phyloP scores from a whole-genome alignment of 768 basidiomycete species.

The Exidia glandulosa region DNA sequence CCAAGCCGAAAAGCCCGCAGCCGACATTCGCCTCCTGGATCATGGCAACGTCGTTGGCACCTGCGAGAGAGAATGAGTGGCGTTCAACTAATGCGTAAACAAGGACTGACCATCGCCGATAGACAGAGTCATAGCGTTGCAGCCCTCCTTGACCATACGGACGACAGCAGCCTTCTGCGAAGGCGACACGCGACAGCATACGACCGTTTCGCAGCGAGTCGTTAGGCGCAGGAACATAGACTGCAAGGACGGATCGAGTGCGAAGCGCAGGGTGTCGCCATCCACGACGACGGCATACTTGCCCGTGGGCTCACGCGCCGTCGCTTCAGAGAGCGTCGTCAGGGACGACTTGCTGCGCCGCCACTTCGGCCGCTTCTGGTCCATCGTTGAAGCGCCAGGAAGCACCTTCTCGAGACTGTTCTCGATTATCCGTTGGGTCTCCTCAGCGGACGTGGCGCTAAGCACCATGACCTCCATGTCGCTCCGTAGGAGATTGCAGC shows the following conservation, averaged over 20 bases:
- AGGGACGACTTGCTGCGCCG: constrained; percentile 31
- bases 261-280: constrained; percentile 81
- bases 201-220: constrained; percentile 97
- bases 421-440: constrained; percentile 77
- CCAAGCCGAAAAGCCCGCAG: constrained; percentile 84
- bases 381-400: not conserved
- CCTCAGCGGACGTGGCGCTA: constrained; percentile 67
- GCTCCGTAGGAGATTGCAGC: constrained; percentile 86
- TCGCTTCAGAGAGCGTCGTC: constrained; percentile 17
- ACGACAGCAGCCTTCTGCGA: constrained; percentile 96
- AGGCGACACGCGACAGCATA: constrained; percentile 95
- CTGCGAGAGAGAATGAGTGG: constrained; percentile 5
- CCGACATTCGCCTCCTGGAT: constrained; percentile 98
- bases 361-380: not conserved
- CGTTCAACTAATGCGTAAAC: constrained; percentile 64
- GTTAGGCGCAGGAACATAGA: constrained; percentile 80
- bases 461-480: constrained; percentile 98
- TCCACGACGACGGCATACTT: constrained; percentile 94
- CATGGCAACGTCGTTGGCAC: constrained; percentile 97
- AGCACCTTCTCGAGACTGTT: constrained; percentile 87
- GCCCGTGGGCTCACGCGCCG: constrained; percentile 35
- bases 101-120: constrained; percentile 98
- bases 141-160: constrained; percentile 86
- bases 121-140: constrained; percentile 90
- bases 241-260: constrained; percentile 68